Evolutionary conservation across 2,329 filamentous ascomycete genomes (phyloP), one percentile per base, ranked within the genome.

Genomic region (Aspergillus puulaauensis): DNA sequence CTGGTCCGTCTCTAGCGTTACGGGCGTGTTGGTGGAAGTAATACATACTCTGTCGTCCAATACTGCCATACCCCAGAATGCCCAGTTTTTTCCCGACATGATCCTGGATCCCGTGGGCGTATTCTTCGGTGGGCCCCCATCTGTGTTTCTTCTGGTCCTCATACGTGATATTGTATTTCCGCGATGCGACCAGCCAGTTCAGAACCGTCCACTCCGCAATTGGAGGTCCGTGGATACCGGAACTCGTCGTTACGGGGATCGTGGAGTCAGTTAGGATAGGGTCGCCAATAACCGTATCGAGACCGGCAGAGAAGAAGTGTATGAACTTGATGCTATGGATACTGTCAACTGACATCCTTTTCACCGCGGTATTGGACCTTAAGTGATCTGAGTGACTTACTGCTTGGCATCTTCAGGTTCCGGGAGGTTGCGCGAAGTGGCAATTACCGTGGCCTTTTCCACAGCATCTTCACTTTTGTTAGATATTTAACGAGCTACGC

Each of bases 151-250:
- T 83, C 70, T 89, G 86, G 59, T 79, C 76, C 49, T 86, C 80
- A 50, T 86, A 79, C n/a, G 84, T 69, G 33, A 72, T 50, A 44
- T 79, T 77, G 68, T 84, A 85, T 24, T 79, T 75, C 59, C 85
- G 83, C n/a, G 77, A 80, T 23, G 82, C 76, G n/a, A 82, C 77
- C 2, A 88, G 74, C 54, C 82, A 80, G 64, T 86, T 87, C 79
- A 88, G 78, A 27, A 88, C 71, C 12, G 86, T 82, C 86, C 86
- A 89, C 74, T 89, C 86, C 0, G 85, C 79, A 50, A 89, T 89
- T 56, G 86, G 84, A 0, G 86, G 86, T 1, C 83, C 84, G 65
- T 86, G 84, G 47, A 86, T 81, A 23, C 84, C 77, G 4, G 79
- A 82, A 35, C 78, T 79, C 3, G 80, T 85, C 3, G 82, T 82